Evolutionary conservation across 805 yeast species (phyloP), one percentile per base, ranked within the genome.

Genomic region (Yarrowia sp.): DNA sequence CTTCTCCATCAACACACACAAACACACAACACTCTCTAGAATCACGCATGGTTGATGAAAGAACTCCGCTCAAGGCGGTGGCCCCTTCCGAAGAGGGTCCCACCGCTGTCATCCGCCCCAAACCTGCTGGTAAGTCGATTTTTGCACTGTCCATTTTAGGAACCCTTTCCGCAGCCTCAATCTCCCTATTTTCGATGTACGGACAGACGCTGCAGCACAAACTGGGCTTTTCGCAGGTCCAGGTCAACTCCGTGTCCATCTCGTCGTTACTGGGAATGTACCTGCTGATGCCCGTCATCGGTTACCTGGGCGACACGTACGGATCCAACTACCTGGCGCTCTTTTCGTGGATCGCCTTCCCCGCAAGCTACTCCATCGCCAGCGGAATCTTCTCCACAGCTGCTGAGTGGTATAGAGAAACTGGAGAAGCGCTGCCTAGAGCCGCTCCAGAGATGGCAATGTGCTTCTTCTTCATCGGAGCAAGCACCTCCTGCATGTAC

Each of bases 191-290:
- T 73, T 87, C 97, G 9, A 77, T 93, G 43, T 92, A 87, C 75
- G 83, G 96, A 6, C 82, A 88, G 19, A 83, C 86, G 16, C 83
- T 95, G 73, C 85, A 85, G 66, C 72, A 76, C 12, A 73, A 77
- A n/a, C 76, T 88, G 54, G 82, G 84, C 2, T 86, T 88, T 70
- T 75, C 86, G 0, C 90, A 90, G 68, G 78, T 89, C 62, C 81
- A 85, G 70, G 80, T 85, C 73, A 95, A 93, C 75, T 75, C 85
- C 65, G 85, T 93, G 12, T 88, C 96, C 4, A 86, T 91, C 30
- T 79, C 83, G 24, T 85, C 90, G 40, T 87, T 89, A 30, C 73
- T 89, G 66, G 98, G 98, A 2, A 85, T 90, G 84, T 95, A 93
- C 73, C 74, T 91, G 62, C 86, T 93, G 10, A 83, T 93, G 7